Conservation (phyloP, 257 asterid species). For the Solanum chmielewskii region DNA sequence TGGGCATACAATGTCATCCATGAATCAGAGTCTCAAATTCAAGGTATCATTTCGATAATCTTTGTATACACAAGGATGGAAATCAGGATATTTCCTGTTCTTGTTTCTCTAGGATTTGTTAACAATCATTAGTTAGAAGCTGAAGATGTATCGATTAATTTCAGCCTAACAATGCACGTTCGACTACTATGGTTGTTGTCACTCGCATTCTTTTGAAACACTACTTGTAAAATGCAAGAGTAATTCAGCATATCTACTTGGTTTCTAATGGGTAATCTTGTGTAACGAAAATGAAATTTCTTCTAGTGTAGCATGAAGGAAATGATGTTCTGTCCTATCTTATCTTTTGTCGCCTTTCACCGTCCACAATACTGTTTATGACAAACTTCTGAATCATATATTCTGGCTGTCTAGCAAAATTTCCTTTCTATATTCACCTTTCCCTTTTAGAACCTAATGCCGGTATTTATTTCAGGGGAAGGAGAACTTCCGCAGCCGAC, state of each 20-base stretch:
- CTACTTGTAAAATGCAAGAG: background rate
- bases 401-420: background rate
- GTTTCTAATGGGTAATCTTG: background rate
- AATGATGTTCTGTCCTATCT: background rate
- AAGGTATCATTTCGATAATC: constrained; percentile 23
- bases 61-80: background rate
- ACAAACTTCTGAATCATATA: background rate
- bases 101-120: background rate
- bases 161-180: background rate
- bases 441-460: background rate
- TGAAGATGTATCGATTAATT: background rate
- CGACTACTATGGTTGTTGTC: background rate
- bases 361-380: background rate
- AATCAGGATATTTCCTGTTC: background rate
- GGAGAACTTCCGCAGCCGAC: constrained; percentile 13
- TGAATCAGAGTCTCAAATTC: constrained; percentile 48
- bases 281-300: background rate
- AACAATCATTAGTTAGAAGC: background rate
- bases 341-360: background rate
- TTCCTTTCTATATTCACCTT: background rate
- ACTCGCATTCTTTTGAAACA: background rate
- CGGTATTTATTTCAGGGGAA: constrained; percentile 27
- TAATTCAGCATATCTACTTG: background rate
- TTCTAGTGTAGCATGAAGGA: background rate
- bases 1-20: constrained; percentile 58